phyloP scores from a whole-genome alignment of 1,139 yeast genomes.

The Hyphopichia khmerensis region DNA sequence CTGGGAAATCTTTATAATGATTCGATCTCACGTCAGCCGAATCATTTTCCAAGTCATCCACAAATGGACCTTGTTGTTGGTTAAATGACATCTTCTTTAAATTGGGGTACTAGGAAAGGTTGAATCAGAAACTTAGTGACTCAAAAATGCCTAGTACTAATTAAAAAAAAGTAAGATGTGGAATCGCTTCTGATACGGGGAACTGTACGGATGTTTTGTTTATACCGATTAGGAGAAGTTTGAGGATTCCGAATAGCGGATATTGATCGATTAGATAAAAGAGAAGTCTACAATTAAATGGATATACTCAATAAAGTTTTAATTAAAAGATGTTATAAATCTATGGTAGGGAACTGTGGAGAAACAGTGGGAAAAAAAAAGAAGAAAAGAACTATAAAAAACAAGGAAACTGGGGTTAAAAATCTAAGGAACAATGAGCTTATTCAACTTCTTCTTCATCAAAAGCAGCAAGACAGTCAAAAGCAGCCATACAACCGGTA shows the following conservation, averaged over 20 bases:
- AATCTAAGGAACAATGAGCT: background rate
- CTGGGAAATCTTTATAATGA: slow-evolving; percentile 42
- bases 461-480: slow-evolving; percentile 68
- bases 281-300: too few relatives aligned
- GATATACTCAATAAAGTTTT: too few relatives aligned
- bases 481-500: slow-evolving; percentile 99
- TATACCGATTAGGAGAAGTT: background rate
- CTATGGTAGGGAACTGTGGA: too few relatives aligned
- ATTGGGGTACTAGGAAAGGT: too few relatives aligned
- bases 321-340: too few relatives aligned
- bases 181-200: too few relatives aligned
- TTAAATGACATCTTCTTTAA: slow-evolving; percentile 7
- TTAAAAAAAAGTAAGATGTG: too few relatives aligned
- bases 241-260: background rate
- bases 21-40: slow-evolving; percentile 13
- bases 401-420: too few relatives aligned
- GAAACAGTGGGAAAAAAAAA: background rate
- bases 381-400: background rate
- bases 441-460: slow-evolving; percentile 49
- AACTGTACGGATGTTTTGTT: too few relatives aligned
- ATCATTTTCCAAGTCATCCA: slow-evolving; percentile 1
- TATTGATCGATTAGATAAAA: background rate
- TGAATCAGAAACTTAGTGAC: too few relatives aligned
- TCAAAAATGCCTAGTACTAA: too few relatives aligned
- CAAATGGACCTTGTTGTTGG: background rate